These are phyloP conservation scores for Tolypocladium paradoxum DNA, from an alignment of 2,329 filamentous ascomycete genomes.

Conservation along the genomic window DNA sequence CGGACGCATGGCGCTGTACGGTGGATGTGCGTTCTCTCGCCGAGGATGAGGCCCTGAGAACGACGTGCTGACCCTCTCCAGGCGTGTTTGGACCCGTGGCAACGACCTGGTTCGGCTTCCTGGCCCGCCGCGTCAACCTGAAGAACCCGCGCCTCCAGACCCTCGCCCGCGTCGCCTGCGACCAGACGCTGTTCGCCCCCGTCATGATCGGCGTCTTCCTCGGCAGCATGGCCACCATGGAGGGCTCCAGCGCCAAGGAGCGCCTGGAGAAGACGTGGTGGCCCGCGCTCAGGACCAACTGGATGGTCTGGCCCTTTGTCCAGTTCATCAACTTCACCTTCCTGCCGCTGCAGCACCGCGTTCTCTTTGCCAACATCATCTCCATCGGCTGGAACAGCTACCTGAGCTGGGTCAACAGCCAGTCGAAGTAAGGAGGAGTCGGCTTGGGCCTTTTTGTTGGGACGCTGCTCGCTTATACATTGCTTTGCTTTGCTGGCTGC, in stretches of 20 bases:
- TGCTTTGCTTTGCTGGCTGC: background rate
- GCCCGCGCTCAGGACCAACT: slow-evolving; percentile 69
- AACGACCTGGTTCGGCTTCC: slow-evolving; percentile 75
- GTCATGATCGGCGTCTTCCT: slow-evolving; percentile 74
- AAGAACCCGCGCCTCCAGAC: slow-evolving; percentile 58
- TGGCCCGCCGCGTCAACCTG: slow-evolving; percentile 58
- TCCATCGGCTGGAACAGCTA: slow-evolving; percentile 58
- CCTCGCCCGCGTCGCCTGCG: slow-evolving; percentile 63
- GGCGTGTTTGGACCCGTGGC: slow-evolving; percentile 80
- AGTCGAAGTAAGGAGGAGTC: slow-evolving; percentile 8
- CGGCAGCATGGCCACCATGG: slow-evolving; percentile 71
- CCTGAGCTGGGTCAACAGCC: slow-evolving; percentile 49
- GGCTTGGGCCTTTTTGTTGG: background rate
- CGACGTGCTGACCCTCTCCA: slow-evolving; percentile 17
- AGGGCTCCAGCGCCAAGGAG: slow-evolving; percentile 50
- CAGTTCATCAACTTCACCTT: slow-evolving; percentile 83
- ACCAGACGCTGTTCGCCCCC: slow-evolving; percentile 80
- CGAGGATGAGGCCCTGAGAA: background rate
- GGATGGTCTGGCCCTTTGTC: slow-evolving; percentile 78
- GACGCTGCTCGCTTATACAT: background rate
- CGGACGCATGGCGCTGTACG: slow-evolving; percentile 70
- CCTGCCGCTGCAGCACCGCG: slow-evolving; percentile 70
- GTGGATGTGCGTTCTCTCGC: slow-evolving; percentile 48
- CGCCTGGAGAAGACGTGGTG: slow-evolving; percentile 64
- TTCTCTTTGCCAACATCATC: slow-evolving; percentile 79